A percentile compares a stretch with the other conserved stretches of the same genome.
Evolutionary conservation across 352 stramenopile species (phyloP).

Genomic region (Phytophthora cactorum): DNA sequence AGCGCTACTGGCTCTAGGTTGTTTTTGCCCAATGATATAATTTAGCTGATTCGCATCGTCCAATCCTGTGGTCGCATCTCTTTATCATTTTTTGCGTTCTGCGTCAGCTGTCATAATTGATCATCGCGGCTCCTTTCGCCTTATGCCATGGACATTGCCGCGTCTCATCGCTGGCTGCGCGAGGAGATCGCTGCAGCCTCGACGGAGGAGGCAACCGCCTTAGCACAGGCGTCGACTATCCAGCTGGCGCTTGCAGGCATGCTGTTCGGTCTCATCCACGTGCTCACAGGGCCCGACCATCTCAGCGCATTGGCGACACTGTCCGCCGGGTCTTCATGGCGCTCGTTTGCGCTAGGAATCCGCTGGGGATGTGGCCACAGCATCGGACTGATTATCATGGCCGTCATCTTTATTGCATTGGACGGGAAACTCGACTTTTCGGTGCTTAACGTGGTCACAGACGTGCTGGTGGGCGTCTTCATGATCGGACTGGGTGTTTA

Average conservation of each 20-base stretch:
- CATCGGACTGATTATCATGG: slow-evolving; percentile 83
- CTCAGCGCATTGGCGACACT: slow-evolving; percentile 87
- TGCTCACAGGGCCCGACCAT: slow-evolving; percentile 84
- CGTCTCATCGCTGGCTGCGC: slow-evolving; percentile 43
- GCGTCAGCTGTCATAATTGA: slow-evolving; percentile 3
- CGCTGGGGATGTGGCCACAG: slow-evolving; percentile 91
- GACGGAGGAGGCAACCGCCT: slow-evolving; percentile 31
- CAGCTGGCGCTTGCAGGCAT: slow-evolving; percentile 59
- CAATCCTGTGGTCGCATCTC: slow-evolving; percentile 4
- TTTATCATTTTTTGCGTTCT: slow-evolving; percentile 5
- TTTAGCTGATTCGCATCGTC: not conserved
- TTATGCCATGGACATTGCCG: slow-evolving; percentile 9
- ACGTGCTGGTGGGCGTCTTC: slow-evolving; percentile 70
- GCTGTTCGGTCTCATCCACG: slow-evolving; percentile 69
- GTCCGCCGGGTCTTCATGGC: slow-evolving; percentile 70
- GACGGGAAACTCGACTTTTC: slow-evolving; percentile 65
- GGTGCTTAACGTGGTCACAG: slow-evolving; percentile 59
- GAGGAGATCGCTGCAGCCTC: slow-evolving; percentile 39
- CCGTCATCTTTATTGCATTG: slow-evolving; percentile 62
- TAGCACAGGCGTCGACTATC: slow-evolving; percentile 45
- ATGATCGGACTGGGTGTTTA: slow-evolving; percentile 72
- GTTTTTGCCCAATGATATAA: slow-evolving; percentile 5
- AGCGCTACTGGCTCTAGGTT: not conserved
- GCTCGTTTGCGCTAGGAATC: slow-evolving; percentile 82
- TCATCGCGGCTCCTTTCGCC: not conserved